Conservation (phyloP, 768 basidiomycete genomes). For the Xerocomus potaroensis region DNA sequence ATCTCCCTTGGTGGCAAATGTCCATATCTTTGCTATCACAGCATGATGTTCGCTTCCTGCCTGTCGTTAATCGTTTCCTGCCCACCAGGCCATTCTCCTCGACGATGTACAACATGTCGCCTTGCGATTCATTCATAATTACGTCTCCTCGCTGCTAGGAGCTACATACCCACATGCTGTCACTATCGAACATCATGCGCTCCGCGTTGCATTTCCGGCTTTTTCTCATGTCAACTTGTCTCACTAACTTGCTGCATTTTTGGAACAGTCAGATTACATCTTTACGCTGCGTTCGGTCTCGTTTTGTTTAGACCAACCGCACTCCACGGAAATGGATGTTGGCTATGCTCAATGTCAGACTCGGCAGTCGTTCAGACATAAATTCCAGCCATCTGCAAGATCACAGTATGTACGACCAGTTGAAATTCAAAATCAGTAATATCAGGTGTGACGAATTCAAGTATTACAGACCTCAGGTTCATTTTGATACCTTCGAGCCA, state of each 20-base stretch:
- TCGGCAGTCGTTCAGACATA: neutral
- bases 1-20: neutral
- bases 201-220: neutral
- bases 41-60: neutral
- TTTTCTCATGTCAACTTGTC: slow-evolving; percentile 7
- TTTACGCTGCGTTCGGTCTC: slow-evolving; percentile 2
- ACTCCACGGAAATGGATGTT: slow-evolving; percentile 12
- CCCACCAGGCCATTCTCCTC: neutral
- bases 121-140: slow-evolving; percentile 4
- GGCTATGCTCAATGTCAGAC: slow-evolving; percentile 17
- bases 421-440: slow-evolving; percentile 8
- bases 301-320: neutral
- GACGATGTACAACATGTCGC: slow-evolving; percentile 4
- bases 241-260: slow-evolving; percentile 7
- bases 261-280: slow-evolving; percentile 2
- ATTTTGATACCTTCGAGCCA: neutral
- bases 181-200: slow-evolving; percentile 8
- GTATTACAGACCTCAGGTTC: neutral
- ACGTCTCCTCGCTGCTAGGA: slow-evolving; percentile 9
- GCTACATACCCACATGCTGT: slow-evolving; percentile 2
- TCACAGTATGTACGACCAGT: neutral
- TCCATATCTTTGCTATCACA: neutral
- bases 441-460: neutral
- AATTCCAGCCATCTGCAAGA: neutral
- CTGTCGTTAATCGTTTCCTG: neutral